A percentile compares a stretch with the other conserved stretches of the same genome.
These are phyloP conservation scores for Talaromyces liani DNA, from an alignment of 495 filamentous ascomycete genomes.

Conservation along the genomic window DNA sequence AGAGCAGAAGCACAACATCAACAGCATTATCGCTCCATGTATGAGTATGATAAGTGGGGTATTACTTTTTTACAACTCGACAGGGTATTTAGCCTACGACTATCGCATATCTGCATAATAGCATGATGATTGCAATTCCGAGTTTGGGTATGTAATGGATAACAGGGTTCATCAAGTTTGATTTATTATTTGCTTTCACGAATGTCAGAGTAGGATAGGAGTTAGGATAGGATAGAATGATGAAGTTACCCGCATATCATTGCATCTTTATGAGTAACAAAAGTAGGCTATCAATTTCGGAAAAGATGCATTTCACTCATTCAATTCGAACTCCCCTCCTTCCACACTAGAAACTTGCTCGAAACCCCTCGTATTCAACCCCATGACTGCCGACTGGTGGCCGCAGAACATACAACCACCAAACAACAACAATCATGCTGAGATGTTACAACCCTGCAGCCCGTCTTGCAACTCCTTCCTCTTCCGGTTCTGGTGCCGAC, in stretches of 20 bases:
- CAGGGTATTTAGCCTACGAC: background rate
- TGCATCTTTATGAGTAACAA: too few species aligned
- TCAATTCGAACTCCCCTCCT: too few species aligned
- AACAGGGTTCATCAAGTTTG: background rate
- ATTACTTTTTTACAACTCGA: background rate
- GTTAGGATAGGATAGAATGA: background rate
- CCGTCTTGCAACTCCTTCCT: background rate
- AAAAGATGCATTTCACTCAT: too few species aligned
- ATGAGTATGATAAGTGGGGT: background rate
- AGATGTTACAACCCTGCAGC: too few species aligned
- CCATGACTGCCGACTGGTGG: too few species aligned
- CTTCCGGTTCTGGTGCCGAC: background rate
- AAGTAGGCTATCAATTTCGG: too few species aligned
- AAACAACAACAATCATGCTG: too few species aligned
- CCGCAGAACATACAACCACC: too few species aligned
- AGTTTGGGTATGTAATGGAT: constrained; percentile 2
- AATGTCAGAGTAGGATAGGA: background rate
- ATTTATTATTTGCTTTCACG: background rate
- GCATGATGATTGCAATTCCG: background rate
- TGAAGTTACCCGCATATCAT: background rate
- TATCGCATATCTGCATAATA: background rate
- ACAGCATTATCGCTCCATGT: background rate
- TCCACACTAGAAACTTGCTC: too few species aligned
- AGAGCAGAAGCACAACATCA: background rate
- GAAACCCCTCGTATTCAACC: too few species aligned